These are phyloP conservation scores for Cutaneotrichosporon sp. DNA, from an alignment of 1,284 basidiomycete species.

Conservation along the genomic window DNA sequence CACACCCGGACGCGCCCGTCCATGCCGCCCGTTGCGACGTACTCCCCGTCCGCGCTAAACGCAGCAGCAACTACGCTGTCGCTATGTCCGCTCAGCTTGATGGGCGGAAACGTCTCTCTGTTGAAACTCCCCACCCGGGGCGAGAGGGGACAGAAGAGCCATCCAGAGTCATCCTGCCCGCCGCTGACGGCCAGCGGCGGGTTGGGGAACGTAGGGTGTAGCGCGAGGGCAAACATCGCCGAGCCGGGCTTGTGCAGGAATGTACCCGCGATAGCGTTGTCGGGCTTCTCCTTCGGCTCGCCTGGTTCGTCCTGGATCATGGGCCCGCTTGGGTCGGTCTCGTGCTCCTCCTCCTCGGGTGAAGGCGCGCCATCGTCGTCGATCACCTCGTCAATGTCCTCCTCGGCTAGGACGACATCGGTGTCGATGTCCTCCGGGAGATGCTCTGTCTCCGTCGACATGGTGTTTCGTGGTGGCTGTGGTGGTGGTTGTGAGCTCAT, in stretches of 20 bases:
- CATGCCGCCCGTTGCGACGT: conserved; percentile 94
- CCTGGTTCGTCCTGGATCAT: conserved; percentile 22
- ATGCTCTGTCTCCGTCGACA: conserved; percentile 5
- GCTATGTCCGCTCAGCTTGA: conserved; percentile 80
- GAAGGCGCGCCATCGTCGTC: conserved; percentile 57
- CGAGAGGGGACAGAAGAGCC: conserved; percentile 62
- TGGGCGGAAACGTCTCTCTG: conserved; percentile 69
- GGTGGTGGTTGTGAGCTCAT: background rate
- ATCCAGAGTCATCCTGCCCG: conserved; percentile 91
- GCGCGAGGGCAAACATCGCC: conserved; percentile 79
- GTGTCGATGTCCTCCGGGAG: conserved; percentile 1
- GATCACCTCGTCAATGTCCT: conserved; percentile 33
- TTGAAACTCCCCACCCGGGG: conserved; percentile 7
- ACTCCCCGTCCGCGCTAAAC: conserved; percentile 83
- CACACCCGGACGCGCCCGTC: conserved; percentile 91
- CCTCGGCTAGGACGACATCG: conserved; percentile 11
- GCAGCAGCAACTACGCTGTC: conserved; percentile 79
- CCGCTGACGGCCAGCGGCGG: conserved; percentile 82
- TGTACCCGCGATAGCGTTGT: conserved; percentile 26
- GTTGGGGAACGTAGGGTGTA: conserved; percentile 67
- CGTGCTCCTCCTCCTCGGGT: conserved; percentile 49
- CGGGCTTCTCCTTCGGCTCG: conserved; percentile 19
- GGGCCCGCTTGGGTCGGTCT: conserved; percentile 43
- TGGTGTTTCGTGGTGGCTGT: background rate
- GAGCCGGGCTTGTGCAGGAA: conserved; percentile 39